Evolutionary conservation across 108 stramenopile species (phyloP).

Genomic region (Pinguiococcus pyrenoidosus): DNA sequence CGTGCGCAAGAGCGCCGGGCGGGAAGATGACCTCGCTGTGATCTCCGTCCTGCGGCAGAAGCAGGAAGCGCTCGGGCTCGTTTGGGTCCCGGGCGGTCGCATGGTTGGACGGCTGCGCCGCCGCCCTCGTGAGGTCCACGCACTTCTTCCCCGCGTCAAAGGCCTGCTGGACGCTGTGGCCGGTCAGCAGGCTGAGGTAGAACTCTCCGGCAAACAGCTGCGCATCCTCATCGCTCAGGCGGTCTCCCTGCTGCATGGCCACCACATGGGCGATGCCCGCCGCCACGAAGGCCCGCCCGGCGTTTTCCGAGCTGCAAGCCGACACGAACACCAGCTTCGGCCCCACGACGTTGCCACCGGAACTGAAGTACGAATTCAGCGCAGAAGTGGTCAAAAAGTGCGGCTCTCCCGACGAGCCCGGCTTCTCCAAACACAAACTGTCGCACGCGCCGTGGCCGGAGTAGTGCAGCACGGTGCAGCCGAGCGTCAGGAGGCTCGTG

Average conservation of each 20-base stretch:
- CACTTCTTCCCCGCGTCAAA: slow-evolving; percentile 68
- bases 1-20: slow-evolving; percentile 26
- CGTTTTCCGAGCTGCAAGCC: slow-evolving; percentile 64
- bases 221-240: slow-evolving; percentile 65
- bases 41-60: slow-evolving; percentile 43
- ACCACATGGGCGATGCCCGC: slow-evolving; percentile 91
- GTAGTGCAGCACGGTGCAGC: slow-evolving; percentile 27
- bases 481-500: slow-evolving; percentile 12
- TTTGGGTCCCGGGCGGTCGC: too few species aligned
- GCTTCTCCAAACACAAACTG: slow-evolving; percentile 12
- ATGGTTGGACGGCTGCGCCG: too few species aligned
- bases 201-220: slow-evolving; percentile 64
- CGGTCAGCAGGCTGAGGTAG: slow-evolving; percentile 46
- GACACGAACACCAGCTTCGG: slow-evolving; percentile 77
- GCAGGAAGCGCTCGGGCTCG: slow-evolving; percentile 12
- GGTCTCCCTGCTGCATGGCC: slow-evolving; percentile 61
- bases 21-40: slow-evolving; percentile 63
- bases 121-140: slow-evolving; percentile 12
- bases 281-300: slow-evolving; percentile 67
- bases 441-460: slow-evolving; percentile 14
- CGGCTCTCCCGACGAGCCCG: slow-evolving; percentile 5
- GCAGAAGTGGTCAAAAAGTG: not conserved
- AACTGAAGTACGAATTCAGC: not conserved
- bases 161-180: slow-evolving; percentile 58
- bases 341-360: not conserved